Conservation (phyloP, 345 rosid genomes). For the Gossypium bickii region DNA sequence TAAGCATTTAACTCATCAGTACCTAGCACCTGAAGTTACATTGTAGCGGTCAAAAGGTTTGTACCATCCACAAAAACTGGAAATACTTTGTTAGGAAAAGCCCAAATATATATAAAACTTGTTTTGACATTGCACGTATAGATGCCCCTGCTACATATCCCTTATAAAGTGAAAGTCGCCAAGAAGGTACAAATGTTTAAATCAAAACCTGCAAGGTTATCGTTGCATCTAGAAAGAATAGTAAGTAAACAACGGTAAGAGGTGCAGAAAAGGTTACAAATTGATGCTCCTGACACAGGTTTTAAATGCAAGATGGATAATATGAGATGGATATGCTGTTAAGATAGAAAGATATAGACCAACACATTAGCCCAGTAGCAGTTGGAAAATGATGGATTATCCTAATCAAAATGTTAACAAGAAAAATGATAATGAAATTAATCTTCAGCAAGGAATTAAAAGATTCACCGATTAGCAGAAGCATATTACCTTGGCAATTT, state of each 20-base stretch:
- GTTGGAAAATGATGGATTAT: neutral
- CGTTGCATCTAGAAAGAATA: neutral
- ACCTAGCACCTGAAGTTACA: constrained; percentile 69
- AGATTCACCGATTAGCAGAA: constrained; percentile 7
- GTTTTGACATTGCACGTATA: neutral
- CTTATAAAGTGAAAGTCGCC: neutral
- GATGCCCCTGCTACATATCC: neutral
- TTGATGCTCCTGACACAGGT: neutral
- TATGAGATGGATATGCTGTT: neutral
- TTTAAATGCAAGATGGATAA: neutral
- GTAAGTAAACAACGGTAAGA: neutral
- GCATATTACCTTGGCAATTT: constrained; percentile 81
- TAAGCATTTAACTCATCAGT: constrained; percentile 88
- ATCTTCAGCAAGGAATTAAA: neutral
- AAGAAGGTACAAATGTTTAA: neutral
- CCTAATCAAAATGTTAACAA: neutral
- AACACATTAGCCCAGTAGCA: neutral
- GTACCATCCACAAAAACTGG: neutral
- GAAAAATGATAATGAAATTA: neutral
- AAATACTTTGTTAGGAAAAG: neutral
- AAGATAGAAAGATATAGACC: neutral
- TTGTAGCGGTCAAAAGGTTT: neutral
- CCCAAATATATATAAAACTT: neutral
- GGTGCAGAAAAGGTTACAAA: neutral
- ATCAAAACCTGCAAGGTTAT: neutral